Percentiles rank a stretch among this genome's conserved stretches.
Evolutionary conservation across 345 rosid genomes (phyloP).

Genomic region (Gossypium rotundifolium): DNA sequence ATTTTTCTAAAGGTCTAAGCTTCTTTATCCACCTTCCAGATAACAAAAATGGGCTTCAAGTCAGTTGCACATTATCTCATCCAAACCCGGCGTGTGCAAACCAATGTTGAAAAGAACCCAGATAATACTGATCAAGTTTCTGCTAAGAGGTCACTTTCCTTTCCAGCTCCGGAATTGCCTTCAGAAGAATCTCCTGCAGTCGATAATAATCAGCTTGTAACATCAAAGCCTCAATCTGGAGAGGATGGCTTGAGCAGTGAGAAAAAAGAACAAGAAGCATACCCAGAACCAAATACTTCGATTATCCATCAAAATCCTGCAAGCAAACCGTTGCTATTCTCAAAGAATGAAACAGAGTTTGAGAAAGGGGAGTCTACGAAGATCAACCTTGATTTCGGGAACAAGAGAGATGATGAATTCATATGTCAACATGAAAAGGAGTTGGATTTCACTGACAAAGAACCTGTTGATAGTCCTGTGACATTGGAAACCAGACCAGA

Average conservation of each 20-base stretch:
- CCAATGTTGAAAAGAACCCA: slow-evolving; percentile 23
- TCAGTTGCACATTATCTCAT: slow-evolving; percentile 95
- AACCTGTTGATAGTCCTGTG: neutral
- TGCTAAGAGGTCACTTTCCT: slow-evolving; percentile 60
- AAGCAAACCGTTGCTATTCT: slow-evolving; percentile 34
- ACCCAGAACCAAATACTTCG: slow-evolving; percentile 7
- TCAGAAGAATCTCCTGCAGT: slow-evolving; percentile 12
- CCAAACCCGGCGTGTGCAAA: slow-evolving; percentile 38
- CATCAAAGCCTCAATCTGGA: slow-evolving; percentile 18
- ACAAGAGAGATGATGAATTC: slow-evolving; percentile 4
- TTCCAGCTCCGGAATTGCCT: slow-evolving; percentile 28
- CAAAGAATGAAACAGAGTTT: slow-evolving; percentile 17
- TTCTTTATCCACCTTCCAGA: slow-evolving; percentile 34
- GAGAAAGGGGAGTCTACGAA: slow-evolving; percentile 4
- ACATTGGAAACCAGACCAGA: slow-evolving; percentile 5
- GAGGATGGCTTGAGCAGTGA: slow-evolving; percentile 17
- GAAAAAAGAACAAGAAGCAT: slow-evolving; percentile 11
- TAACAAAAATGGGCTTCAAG: slow-evolving; percentile 64
- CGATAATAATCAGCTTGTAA: slow-evolving; percentile 7
- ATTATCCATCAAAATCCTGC: slow-evolving; percentile 26
- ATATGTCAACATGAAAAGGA: slow-evolving; percentile 16
- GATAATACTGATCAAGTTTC: slow-evolving; percentile 35
- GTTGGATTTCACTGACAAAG: slow-evolving; percentile 7
- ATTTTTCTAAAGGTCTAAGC: neutral
- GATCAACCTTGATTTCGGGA: slow-evolving; percentile 15